A percentile compares a stretch with the other conserved stretches of the same genome.
Evolutionary conservation across 2,329 filamentous ascomycete species (phyloP).

Genomic region (Alternaria ethzedia): DNA sequence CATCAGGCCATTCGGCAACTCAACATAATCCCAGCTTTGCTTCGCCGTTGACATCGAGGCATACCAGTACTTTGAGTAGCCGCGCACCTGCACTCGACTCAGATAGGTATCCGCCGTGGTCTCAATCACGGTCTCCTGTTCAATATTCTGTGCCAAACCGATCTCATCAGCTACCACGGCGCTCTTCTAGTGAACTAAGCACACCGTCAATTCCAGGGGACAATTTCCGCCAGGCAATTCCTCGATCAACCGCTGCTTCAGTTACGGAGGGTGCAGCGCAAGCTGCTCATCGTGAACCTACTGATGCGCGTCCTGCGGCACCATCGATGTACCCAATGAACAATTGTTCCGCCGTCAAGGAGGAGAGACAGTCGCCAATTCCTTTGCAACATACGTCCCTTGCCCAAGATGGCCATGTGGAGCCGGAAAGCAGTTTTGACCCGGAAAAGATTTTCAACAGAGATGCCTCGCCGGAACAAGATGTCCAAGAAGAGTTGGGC

Average conservation of each 20-base stretch:
- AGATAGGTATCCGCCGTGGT: neutral
- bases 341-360: neutral
- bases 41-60: neutral
- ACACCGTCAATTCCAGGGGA: neutral
- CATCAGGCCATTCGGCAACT: neutral
- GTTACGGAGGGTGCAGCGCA: neutral
- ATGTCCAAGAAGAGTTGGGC: slow-evolving; percentile 1
- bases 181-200: neutral
- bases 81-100: neutral
- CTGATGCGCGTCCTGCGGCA: neutral
- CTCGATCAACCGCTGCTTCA: neutral
- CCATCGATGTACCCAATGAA: neutral
- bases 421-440: slow-evolving; percentile 16
- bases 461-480: slow-evolving; percentile 10
- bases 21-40: neutral
- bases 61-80: neutral
- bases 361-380: neutral
- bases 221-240: neutral
- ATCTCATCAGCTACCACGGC: neutral
- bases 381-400: neutral
- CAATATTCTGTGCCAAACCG: neutral
- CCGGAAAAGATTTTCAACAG: slow-evolving; percentile 24
- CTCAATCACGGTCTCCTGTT: neutral
- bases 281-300: neutral
- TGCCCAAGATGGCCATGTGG: neutral